Evolutionary conservation across 352 stramenopile genomes (phyloP).

Genomic region (Phytophthora cajani): DNA sequence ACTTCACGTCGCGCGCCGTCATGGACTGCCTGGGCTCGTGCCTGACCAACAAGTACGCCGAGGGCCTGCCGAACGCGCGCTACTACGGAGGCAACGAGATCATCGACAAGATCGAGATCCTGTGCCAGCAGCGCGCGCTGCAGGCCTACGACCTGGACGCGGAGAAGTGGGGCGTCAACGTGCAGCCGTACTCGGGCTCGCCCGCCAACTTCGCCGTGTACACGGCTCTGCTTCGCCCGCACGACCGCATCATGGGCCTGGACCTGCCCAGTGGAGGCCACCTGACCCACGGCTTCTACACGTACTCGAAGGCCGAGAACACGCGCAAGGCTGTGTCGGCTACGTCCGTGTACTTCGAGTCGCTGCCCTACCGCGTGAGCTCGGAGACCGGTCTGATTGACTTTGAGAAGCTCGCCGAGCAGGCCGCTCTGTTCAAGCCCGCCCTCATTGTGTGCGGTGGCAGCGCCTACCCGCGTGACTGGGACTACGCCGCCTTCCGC

Average conservation of each 20-base stretch:
- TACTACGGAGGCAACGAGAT: slow-evolving; percentile 99
- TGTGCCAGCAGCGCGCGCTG: slow-evolving; percentile 96
- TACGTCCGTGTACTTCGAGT: slow-evolving; percentile 99
- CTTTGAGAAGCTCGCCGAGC: slow-evolving; percentile 95
- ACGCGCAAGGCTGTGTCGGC: slow-evolving; percentile 98
- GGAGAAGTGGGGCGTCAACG: slow-evolving; percentile 98
- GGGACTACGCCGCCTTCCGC: slow-evolving; percentile 97
- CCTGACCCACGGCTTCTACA: slow-evolving; percentile 99
- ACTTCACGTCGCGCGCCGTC: slow-evolving; percentile 99
- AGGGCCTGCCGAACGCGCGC: slow-evolving; percentile 94
- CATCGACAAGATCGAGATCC: slow-evolving; percentile 96
- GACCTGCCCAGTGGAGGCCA: slow-evolving; percentile 98
- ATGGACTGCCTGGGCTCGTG: slow-evolving; percentile 98
- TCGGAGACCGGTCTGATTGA: slow-evolving; percentile 97
- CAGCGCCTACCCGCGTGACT: slow-evolving; percentile 98
- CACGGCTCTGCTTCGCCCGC: slow-evolving; percentile 96
- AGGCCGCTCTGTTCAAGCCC: slow-evolving; percentile 97
- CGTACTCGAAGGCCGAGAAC: slow-evolving; percentile 96
- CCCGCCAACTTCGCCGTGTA: slow-evolving; percentile 99
- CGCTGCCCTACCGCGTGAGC: slow-evolving; percentile 96
- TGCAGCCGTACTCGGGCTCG: slow-evolving; percentile 97
- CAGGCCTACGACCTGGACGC: slow-evolving; percentile 93
- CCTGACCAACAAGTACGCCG: slow-evolving; percentile 99
- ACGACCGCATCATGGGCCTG: slow-evolving; percentile 99
- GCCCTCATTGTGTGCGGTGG: slow-evolving; percentile 97